Evolutionary conservation across 257 asterid species (phyloP).

Genomic region (Nicotiana sylvestris): DNA sequence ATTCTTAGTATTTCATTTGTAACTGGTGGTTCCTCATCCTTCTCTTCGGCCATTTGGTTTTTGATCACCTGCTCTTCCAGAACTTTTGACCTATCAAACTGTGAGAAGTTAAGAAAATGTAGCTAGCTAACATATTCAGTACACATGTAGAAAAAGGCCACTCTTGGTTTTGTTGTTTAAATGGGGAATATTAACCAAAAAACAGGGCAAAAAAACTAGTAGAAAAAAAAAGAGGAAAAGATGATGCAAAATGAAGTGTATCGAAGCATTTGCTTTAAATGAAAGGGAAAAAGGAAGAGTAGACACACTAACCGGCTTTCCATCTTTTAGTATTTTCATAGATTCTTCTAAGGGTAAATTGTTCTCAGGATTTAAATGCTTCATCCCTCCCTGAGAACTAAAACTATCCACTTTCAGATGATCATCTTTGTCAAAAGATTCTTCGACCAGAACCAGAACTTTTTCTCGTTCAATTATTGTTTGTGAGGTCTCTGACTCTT

Average conservation of each 20-base stretch:
- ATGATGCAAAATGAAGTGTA: slow-evolving; percentile 2
- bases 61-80: slow-evolving; percentile 17
- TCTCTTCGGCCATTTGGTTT: slow-evolving; percentile 30
- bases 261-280: slow-evolving; percentile 1
- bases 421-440: slow-evolving; percentile 31
- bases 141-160: not conserved
- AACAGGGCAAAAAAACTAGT: not conserved
- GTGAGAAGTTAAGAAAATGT: slow-evolving; percentile 25
- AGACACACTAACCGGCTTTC: slow-evolving; percentile 54
- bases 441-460: slow-evolving; percentile 22
- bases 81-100: slow-evolving; percentile 37
- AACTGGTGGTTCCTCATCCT: slow-evolving; percentile 25
- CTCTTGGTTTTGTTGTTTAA: not conserved
- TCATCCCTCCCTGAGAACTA: slow-evolving; percentile 24
- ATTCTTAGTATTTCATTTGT: slow-evolving; percentile 31
- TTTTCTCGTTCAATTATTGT: slow-evolving; percentile 27
- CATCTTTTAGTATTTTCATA: slow-evolving; percentile 32
- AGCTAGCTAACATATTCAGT: slow-evolving; percentile 16
- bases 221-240: not conserved
- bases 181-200: not conserved
- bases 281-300: slow-evolving; percentile 13
- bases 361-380: slow-evolving; percentile 20
- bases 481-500: slow-evolving; percentile 28
- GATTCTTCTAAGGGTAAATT: slow-evolving; percentile 18
- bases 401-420: slow-evolving; percentile 27